Conservation (phyloP, 495 filamentous ascomycete genomes). For the Astrothelium subdiscretum region DNA sequence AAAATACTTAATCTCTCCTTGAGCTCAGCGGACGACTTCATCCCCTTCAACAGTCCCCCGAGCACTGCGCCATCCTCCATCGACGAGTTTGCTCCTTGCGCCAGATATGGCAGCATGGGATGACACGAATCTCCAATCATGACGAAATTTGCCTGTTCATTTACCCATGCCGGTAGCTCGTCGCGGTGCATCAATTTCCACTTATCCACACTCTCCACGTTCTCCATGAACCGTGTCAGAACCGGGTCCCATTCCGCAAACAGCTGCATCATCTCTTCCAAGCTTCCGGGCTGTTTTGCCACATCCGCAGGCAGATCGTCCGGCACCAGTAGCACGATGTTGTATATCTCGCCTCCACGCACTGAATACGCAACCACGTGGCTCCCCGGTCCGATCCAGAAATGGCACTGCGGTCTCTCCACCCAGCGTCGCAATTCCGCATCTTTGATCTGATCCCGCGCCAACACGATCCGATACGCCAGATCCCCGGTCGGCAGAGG, state of each 20-base stretch:
- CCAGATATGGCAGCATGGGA: slow-evolving; percentile 24
- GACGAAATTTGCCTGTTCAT: slow-evolving; percentile 42
- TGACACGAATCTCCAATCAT: slow-evolving; percentile 35
- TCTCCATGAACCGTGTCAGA: slow-evolving; percentile 35
- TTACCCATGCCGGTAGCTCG: slow-evolving; percentile 45
- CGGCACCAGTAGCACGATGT: slow-evolving; percentile 58
- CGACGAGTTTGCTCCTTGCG: slow-evolving; percentile 20
- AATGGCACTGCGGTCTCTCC: slow-evolving; percentile 46
- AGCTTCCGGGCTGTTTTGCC: slow-evolving; percentile 42
- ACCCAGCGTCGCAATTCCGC: slow-evolving; percentile 38
- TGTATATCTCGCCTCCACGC: slow-evolving; percentile 48
- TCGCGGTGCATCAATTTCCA: slow-evolving; percentile 55
- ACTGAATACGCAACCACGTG: slow-evolving; percentile 57
- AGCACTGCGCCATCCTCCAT: slow-evolving; percentile 23
- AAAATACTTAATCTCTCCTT: slow-evolving; percentile 13
- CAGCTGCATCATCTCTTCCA: slow-evolving; percentile 54
- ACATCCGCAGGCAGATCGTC: slow-evolving; percentile 52
- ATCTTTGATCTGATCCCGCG: slow-evolving; percentile 41
- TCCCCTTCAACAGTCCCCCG: slow-evolving; percentile 12
- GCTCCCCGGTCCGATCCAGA: slow-evolving; percentile 57
- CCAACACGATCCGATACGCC: slow-evolving; percentile 52
- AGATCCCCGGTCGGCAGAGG: slow-evolving; percentile 51
- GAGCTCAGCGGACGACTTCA: slow-evolving; percentile 8
- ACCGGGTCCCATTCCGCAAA: slow-evolving; percentile 45
- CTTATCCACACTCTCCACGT: slow-evolving; percentile 48